phyloP scores from a whole-genome alignment of 345 rosid genomes.

The Cardiospermum halicacabum region DNA sequence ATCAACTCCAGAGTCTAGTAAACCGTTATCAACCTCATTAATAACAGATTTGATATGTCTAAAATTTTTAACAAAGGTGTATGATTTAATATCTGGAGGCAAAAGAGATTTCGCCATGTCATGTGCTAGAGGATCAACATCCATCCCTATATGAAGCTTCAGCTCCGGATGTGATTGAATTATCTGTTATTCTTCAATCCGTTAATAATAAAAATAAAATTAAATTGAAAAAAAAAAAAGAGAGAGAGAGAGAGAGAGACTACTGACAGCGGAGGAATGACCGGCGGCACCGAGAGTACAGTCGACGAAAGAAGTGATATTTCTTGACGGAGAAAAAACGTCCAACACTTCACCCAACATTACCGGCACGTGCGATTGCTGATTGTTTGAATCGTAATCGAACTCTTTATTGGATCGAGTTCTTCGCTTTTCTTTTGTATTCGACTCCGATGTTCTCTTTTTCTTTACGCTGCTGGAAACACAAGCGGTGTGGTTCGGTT shows the following conservation, averaged over 20 bases:
- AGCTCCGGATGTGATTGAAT: constrained; percentile 66
- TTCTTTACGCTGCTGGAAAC: constrained; percentile 5
- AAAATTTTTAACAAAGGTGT: constrained; percentile 52
- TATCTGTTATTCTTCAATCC: constrained; percentile 48
- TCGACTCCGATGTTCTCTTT: not conserved
- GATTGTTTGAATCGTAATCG: constrained; percentile 13
- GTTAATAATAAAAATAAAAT: not conserved
- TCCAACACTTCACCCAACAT: constrained; percentile 84
- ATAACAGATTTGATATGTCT: constrained; percentile 48
- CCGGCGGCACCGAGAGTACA: constrained; percentile 96
- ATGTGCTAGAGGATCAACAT: constrained; percentile 84
- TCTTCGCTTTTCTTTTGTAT: constrained; percentile 52
- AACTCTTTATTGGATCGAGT: constrained; percentile 72
- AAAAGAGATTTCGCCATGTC: constrained; percentile 46
- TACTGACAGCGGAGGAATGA: constrained; percentile 79
- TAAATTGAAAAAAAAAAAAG: not conserved
- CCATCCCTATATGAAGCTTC: constrained; percentile 67
- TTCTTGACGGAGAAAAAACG: constrained; percentile 49
- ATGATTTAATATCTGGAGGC: constrained; percentile 39
- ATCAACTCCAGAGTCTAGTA: constrained; percentile 55
- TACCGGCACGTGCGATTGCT: constrained; percentile 63
- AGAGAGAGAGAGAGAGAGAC: not conserved
- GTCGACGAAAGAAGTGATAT: constrained; percentile 62
- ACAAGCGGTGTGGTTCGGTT: not conserved
- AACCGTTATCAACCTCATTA: constrained; percentile 34